Percentiles rank a stretch among this genome's conserved stretches.
Conservation (phyloP, 1,284 basidiomycete genomes). For the Pisolithus thermaeus region DNA sequence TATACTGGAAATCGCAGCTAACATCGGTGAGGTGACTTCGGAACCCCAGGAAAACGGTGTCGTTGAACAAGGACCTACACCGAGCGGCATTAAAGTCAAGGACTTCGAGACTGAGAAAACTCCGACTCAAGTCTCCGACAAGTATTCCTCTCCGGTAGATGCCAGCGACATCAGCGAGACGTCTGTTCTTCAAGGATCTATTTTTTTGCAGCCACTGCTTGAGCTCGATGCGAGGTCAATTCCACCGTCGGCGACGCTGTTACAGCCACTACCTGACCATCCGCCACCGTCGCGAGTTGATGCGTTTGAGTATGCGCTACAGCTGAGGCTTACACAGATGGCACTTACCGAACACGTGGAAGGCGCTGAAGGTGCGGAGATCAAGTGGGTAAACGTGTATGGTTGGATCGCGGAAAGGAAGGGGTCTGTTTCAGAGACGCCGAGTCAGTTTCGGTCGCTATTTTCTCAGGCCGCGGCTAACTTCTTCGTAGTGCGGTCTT, state of each 20-base stretch:
- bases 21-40: constrained; percentile 34
- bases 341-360: constrained; percentile 80
- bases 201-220: constrained; percentile 25
- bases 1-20: constrained; percentile 69
- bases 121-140: not conserved
- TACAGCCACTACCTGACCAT: constrained; percentile 50
- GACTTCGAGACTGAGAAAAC: constrained; percentile 13
- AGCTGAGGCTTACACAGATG: constrained; percentile 85
- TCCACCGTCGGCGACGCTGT: constrained; percentile 44
- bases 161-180: not conserved
- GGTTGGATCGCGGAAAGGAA: constrained; percentile 71
- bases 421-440: constrained; percentile 28
- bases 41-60: not conserved
- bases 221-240: constrained; percentile 32
- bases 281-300: constrained; percentile 53
- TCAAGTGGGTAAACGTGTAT: constrained; percentile 83
- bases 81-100: not conserved
- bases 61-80: not conserved
- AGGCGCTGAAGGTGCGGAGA: constrained; percentile 81
- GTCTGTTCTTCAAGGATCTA: not conserved
- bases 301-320: constrained; percentile 73
- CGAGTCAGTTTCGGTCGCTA: constrained; percentile 15
- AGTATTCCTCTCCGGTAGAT: not conserved
- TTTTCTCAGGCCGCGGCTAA: not conserved
- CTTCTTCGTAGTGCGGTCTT: constrained; percentile 23